Conservation (phyloP, 2,329 filamentous ascomycete species). For the Neophaeococcomyces aloes region DNA sequence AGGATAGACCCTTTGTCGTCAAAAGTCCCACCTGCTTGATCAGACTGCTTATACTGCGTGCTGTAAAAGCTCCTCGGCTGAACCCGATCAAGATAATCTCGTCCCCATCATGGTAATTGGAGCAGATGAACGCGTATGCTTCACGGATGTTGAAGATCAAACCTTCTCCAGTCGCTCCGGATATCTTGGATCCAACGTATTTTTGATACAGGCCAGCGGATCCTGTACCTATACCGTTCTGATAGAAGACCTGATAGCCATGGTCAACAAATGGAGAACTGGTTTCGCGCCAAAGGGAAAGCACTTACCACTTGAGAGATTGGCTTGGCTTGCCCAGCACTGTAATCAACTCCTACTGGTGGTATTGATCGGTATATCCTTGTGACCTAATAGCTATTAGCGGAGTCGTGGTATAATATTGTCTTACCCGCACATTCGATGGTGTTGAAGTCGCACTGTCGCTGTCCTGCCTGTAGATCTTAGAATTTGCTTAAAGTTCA, state of each 20-base stretch:
- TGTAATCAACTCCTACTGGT: conserved; percentile 21
- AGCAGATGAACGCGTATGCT: conserved; percentile 25
- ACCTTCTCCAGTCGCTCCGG: conserved; percentile 21
- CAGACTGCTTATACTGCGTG: conserved; percentile 27
- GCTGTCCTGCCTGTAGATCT: neutral
- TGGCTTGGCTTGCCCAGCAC: conserved; percentile 11
- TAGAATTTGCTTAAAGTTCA: neutral
- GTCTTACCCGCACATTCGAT: conserved; percentile 6
- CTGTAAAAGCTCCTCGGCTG: conserved; percentile 30
- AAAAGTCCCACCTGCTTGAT: conserved; percentile 28
- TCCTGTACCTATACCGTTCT: conserved; percentile 26
- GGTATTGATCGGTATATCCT: conserved; percentile 25
- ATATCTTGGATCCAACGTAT: conserved; percentile 18
- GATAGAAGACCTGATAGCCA: conserved; percentile 23
- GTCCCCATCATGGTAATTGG: conserved; percentile 28
- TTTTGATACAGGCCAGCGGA: conserved; percentile 20
- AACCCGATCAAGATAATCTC: conserved; percentile 31
- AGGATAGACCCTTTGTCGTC: conserved; percentile 19
- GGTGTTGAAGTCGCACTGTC: conserved; percentile 9
- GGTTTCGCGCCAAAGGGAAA: too few species aligned
- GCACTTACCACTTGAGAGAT: conserved; percentile 21
- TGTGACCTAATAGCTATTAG: conserved; percentile 27
- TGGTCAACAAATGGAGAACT: too few species aligned
- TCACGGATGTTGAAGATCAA: conserved; percentile 22
- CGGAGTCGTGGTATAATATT: too few species aligned